phyloP scores from a whole-genome alignment of 192 early-diverging fungal species.

The Phycomyces nitens region DNA sequence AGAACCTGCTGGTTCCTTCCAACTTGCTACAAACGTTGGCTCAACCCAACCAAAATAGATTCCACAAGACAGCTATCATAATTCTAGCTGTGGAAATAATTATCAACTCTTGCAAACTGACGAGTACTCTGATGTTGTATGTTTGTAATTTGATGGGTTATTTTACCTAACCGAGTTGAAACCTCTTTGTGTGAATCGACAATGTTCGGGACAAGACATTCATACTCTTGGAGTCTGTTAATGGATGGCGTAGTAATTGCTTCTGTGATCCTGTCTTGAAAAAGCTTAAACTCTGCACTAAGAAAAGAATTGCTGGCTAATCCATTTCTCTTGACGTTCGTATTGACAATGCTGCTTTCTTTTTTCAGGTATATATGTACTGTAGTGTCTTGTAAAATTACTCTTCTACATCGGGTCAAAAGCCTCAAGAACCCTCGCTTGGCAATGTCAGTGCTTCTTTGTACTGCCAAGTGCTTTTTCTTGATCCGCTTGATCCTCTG shows the following conservation, averaged over 20 bases:
- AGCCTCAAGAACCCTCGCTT: neutral
- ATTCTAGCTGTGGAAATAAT: too few relatives aligned
- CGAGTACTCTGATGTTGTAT: too few relatives aligned
- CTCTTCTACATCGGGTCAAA: neutral
- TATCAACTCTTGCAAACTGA: too few relatives aligned
- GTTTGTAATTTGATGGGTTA: neutral
- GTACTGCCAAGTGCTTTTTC: neutral
- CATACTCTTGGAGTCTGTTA: neutral
- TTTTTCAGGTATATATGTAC: neutral
- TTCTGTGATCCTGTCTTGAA: neutral
- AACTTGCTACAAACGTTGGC: too few relatives aligned
- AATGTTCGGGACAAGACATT: neutral
- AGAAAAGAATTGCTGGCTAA: neutral
- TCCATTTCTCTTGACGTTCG: too few relatives aligned
- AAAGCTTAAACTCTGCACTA: neutral
- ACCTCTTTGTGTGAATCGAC: neutral
- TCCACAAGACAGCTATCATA: too few relatives aligned
- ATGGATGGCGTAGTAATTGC: neutral
- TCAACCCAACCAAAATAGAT: too few relatives aligned
- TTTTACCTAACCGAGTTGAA: neutral
- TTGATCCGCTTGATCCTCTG: neutral
- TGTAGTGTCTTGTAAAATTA: neutral
- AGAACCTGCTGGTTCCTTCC: too few relatives aligned
- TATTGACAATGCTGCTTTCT: neutral
- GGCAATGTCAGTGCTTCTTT: neutral